Evolutionary conservation across 148 eudicot genomes (phyloP).

Genomic region (Talinum fruticosum): DNA sequence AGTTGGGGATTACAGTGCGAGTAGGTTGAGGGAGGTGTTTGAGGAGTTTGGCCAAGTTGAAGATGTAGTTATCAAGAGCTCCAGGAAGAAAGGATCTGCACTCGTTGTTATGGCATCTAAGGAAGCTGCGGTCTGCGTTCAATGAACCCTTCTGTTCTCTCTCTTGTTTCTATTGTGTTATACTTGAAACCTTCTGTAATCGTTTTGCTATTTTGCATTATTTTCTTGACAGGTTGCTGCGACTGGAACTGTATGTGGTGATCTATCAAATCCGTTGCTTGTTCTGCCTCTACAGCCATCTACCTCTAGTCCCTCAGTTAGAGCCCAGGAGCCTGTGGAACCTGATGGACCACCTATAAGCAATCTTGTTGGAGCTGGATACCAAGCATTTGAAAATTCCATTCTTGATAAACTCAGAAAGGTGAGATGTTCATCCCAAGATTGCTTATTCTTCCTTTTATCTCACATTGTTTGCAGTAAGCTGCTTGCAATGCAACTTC

Average conservation of each 20-base stretch:
- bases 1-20: slow-evolving; percentile 49
- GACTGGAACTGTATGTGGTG: slow-evolving; percentile 52
- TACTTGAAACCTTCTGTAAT: neutral
- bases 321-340: slow-evolving; percentile 37
- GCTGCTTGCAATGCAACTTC: neutral
- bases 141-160: neutral
- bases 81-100: slow-evolving; percentile 59
- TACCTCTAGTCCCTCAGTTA: slow-evolving; percentile 33
- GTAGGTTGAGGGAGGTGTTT: slow-evolving; percentile 44
- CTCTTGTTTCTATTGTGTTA: neutral
- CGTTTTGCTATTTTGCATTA: neutral
- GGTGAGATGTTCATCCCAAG: slow-evolving; percentile 35
- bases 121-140: slow-evolving; percentile 50
- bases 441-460: neutral
- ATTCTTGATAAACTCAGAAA: slow-evolving; percentile 65
- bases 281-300: slow-evolving; percentile 64
- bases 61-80: slow-evolving; percentile 56
- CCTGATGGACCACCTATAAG: slow-evolving; percentile 41
- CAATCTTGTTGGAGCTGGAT: slow-evolving; percentile 64
- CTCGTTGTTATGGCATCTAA: slow-evolving; percentile 59
- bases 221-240: slow-evolving; percentile 51
- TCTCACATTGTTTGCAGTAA: neutral
- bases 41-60: slow-evolving; percentile 58
- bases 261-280: slow-evolving; percentile 68
- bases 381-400: slow-evolving; percentile 63